These are phyloP conservation scores for Tulasnella sp. DNA, from an alignment of 768 basidiomycete species.

Conservation along the genomic window DNA sequence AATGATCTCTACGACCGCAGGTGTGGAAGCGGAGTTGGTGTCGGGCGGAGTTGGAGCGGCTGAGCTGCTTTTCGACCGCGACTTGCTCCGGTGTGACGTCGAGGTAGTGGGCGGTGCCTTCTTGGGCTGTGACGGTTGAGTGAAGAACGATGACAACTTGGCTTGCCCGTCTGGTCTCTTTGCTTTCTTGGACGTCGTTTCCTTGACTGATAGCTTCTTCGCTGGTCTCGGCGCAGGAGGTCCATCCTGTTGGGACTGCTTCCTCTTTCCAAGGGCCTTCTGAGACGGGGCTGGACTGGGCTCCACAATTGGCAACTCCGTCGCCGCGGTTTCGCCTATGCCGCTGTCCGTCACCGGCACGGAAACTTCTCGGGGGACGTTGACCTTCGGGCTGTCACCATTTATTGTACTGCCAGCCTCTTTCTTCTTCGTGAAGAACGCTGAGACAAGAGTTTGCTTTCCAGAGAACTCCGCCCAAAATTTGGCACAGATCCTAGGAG, in stretches of 20 bases:
- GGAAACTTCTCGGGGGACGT: background rate
- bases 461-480: conserved; percentile 87
- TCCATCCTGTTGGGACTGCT: background rate
- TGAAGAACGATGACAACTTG: conserved; percentile 33
- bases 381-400: background rate
- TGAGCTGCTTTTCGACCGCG: background rate
- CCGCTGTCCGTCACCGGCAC: background rate
- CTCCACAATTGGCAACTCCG: background rate
- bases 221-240: background rate
- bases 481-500: conserved; percentile 76
- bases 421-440: conserved; percentile 67
- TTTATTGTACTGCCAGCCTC: background rate
- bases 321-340: conserved; percentile 1
- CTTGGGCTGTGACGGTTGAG: background rate
- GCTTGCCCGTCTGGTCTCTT: conserved; percentile 26
- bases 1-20: background rate
- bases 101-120: conserved; percentile 20
- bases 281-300: conserved; percentile 1
- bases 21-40: background rate
- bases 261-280: conserved; percentile 11
- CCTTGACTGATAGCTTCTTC: background rate
- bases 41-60: background rate
- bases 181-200: conserved; percentile 3
- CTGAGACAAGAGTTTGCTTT: conserved; percentile 78
- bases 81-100: background rate